Base-by-base conservation (phyloP, 257 asterid species). In the Cynanchum wilfordii region DNA sequence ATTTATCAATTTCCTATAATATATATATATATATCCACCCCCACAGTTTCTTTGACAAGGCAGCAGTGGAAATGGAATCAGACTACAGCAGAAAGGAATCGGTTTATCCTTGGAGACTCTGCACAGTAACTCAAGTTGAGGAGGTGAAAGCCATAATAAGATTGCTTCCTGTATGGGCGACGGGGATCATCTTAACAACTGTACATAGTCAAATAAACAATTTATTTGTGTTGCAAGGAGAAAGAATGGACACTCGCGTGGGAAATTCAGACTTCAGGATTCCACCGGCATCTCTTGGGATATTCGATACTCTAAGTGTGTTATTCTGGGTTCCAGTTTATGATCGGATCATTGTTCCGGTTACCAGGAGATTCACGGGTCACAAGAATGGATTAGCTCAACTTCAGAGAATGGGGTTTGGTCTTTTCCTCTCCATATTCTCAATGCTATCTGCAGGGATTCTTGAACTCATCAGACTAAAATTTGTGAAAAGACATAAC, bases 61-160 rank as follows among this genome's bases (percentile, higher is more conserved):
- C 91, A 17, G 87, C 91, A 12, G 89, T 87, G 33, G 84, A 80
- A 77, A 30, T 45, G 30, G 84, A 77, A 45, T 66, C 82, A 9
- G 96, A 86, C 30, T 44, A 66, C 30, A 44, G 0, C 30, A 44
- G 0, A 22, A 82, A 80, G 4, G 83, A 76, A 36, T 51, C 84
- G 10, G 40, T 74, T 5, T 45, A 78, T 71, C 80, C 79, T 0
- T 89, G 96, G 96, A 80, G 84, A n/a, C 87, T 86, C 0, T 89
- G 96, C 89, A 84, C 91, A 0, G 86, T 89, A 59, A 86, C 93
- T 2, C 93, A 89, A 75, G 89, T 89, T 13, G 93, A 89, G 73
- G 93, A 89, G 72, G 80, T 89, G 8, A 89, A 89, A 71, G 85
- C 85, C 33, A 76, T 89, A 58, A 71, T 89, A 60, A 78, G 84